These are phyloP conservation scores for Cordyceps militaris DNA, from an alignment of 2,329 filamentous ascomycete genomes.

Conservation along the genomic window DNA sequence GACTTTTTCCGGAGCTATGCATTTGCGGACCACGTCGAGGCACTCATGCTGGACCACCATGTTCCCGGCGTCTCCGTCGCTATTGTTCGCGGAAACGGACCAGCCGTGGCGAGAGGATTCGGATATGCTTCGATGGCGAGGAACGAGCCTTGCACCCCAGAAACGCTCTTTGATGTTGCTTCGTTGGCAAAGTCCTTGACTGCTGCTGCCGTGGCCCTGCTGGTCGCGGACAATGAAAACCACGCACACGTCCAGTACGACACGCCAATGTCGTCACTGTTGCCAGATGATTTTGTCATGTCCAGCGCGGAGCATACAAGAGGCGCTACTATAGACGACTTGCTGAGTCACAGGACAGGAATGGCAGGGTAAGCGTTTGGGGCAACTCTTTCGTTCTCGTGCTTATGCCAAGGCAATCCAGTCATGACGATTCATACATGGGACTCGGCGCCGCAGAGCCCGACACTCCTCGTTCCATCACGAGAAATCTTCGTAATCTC, in stretches of 20 bases:
- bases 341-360: constrained; percentile 21
- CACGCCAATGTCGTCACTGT: constrained; percentile 18
- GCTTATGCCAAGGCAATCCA: constrained; percentile 5
- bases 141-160: constrained; percentile 15
- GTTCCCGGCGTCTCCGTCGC: constrained; percentile 22
- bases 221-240: constrained; percentile 18
- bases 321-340: constrained; percentile 20
- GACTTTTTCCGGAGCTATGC: constrained; percentile 7
- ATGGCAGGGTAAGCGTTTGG: constrained; percentile 17
- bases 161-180: constrained; percentile 24
- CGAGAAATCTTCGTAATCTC: constrained; percentile 24
- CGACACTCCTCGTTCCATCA: constrained; percentile 20
- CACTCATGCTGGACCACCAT: constrained; percentile 14
- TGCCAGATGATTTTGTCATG: constrained; percentile 24
- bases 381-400: background rate
- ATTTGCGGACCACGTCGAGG: constrained; percentile 7
- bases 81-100: constrained; percentile 5
- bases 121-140: too few relatives aligned
- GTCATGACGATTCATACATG: constrained; percentile 21
- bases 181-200: constrained; percentile 23
- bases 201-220: constrained; percentile 20
- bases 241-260: constrained; percentile 20
- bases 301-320: constrained; percentile 16
- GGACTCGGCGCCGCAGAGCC: constrained; percentile 15
- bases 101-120: constrained; percentile 5